phyloP scores from a whole-genome alignment of 805 yeast species.

The Starmerella kuoi region DNA sequence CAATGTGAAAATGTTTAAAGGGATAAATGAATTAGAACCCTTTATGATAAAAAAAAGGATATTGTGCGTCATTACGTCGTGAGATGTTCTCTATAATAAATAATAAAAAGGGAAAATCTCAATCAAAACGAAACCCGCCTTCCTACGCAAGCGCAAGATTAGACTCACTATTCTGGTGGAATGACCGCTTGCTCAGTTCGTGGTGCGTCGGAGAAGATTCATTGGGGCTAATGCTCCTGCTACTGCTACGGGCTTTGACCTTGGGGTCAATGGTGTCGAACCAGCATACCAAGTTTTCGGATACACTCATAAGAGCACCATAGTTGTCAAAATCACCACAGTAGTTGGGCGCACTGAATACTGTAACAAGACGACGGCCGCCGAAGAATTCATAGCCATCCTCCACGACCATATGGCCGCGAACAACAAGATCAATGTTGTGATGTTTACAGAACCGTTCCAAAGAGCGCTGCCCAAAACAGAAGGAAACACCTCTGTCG shows the following conservation, averaged over 20 bases:
- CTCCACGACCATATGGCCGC: conserved; percentile 83
- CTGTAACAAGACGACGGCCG: conserved; percentile 57
- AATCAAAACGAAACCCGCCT: background rate
- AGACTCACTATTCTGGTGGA: background rate
- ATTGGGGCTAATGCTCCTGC: background rate
- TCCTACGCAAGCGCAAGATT: background rate
- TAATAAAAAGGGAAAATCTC: background rate
- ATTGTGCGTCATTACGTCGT: too few species aligned
- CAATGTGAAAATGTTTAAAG: too few species aligned
- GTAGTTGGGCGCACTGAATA: conserved; percentile 63
- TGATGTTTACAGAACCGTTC: conserved; percentile 59
- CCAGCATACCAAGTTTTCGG: conserved; percentile 79
- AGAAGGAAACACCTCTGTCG: conserved; percentile 72
- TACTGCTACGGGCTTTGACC: background rate
- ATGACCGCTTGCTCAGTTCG: background rate
- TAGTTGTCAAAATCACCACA: conserved; percentile 79
- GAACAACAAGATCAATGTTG: conserved; percentile 65
- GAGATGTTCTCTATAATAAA: background rate
- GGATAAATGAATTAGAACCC: too few species aligned
- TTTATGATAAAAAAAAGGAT: too few species aligned
- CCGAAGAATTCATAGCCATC: conserved; percentile 70
- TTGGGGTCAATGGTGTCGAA: conserved; percentile 83
- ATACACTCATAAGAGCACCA: conserved; percentile 97
- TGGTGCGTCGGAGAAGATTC: background rate
- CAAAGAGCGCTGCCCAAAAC: conserved; percentile 64